These are phyloP conservation scores for Penicillium pulvis DNA, from an alignment of 495 filamentous ascomycete genomes.

Conservation along the genomic window DNA sequence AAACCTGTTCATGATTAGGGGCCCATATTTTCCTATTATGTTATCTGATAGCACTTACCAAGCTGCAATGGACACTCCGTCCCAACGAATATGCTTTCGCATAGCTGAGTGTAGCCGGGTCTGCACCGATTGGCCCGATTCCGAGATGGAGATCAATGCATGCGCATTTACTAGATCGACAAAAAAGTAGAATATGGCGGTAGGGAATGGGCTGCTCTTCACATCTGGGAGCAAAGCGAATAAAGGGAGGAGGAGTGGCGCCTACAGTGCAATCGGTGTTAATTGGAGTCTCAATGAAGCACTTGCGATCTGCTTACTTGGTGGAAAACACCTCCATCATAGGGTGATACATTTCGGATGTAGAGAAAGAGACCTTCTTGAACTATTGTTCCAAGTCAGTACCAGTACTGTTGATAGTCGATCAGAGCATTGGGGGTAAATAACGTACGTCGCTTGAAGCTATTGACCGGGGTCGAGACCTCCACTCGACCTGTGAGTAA, in stretches of 20 bases:
- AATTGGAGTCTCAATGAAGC: slow-evolving; percentile 7
- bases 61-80: slow-evolving; percentile 74
- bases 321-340: slow-evolving; percentile 96
- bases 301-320: slow-evolving; percentile 55
- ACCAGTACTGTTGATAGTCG: slow-evolving; percentile 1
- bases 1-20: slow-evolving; percentile 54
- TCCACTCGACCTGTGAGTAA: slow-evolving; percentile 90
- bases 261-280: slow-evolving; percentile 45
- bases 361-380: slow-evolving; percentile 97
- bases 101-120: slow-evolving; percentile 75
- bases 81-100: slow-evolving; percentile 76
- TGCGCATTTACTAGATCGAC: slow-evolving; percentile 82
- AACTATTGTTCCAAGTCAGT: slow-evolving; percentile 52
- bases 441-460: slow-evolving; percentile 89
- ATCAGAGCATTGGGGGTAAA: background rate
- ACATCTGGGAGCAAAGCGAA: slow-evolving; percentile 82
- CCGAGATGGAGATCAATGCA: slow-evolving; percentile 80
- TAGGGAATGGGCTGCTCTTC: slow-evolving; percentile 64
- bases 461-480: slow-evolving; percentile 93
- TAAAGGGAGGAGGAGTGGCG: slow-evolving; percentile 85
- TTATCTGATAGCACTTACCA: slow-evolving; percentile 50
- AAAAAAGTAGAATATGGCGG: slow-evolving; percentile 75
- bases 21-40: background rate
- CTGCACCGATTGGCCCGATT: slow-evolving; percentile 73
- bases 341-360: slow-evolving; percentile 93